phyloP scores from a whole-genome alignment of 2,329 filamentous ascomycete species.

The Dactylonectria estremocensis region DNA sequence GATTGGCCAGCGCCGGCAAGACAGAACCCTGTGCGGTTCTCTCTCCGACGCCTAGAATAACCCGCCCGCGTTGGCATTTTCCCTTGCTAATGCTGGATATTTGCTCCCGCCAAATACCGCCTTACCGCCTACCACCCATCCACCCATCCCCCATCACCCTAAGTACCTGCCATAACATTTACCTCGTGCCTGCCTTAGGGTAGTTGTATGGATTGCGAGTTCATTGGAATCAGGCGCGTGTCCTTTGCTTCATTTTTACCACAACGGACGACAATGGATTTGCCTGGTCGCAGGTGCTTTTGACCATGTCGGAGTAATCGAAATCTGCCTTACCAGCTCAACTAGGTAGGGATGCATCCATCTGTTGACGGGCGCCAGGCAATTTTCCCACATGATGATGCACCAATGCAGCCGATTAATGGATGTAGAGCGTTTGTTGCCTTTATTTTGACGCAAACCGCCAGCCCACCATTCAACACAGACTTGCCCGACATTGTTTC shows the following conservation, averaged over 20 bases:
- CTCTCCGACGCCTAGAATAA: conserved; percentile 38
- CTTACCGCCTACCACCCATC: background rate
- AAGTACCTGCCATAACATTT: no score
- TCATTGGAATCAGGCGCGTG: no score
- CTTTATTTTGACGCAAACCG: background rate
- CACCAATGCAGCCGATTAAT: conserved; percentile 8
- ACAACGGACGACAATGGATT: no score
- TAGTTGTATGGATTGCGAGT: no score
- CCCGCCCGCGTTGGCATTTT: conserved; percentile 27
- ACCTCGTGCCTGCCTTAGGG: no score
- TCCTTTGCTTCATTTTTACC: no score
- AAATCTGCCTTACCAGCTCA: background rate
- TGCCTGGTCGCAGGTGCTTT: background rate
- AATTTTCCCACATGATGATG: background rate
- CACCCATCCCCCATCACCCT: no score
- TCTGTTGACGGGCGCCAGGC: background rate
- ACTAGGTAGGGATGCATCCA: conserved; percentile 8
- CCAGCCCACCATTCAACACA: background rate
- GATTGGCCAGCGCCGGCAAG: conserved; percentile 41
- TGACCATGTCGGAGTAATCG: background rate
- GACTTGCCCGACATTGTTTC: background rate
- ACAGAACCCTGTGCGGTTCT: conserved; percentile 46
- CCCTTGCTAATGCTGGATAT: conserved; percentile 14
- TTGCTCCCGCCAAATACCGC: background rate
- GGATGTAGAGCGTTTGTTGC: background rate